A percentile compares a stretch with the other conserved stretches of the same genome.
phyloP scores from a whole-genome alignment of 257 asterid genomes.

The Mentha longifolia region DNA sequence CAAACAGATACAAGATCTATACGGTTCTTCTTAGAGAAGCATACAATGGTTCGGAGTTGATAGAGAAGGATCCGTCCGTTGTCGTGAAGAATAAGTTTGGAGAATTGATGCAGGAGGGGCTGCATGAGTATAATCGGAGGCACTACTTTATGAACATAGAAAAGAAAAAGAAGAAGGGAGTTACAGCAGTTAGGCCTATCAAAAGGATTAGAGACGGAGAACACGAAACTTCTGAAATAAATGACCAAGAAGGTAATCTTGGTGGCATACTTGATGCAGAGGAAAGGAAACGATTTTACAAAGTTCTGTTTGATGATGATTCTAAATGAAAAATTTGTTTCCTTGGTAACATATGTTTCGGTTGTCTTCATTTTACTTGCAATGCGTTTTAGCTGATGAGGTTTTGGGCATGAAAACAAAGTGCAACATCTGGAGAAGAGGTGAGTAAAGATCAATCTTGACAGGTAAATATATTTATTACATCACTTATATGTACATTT shows the following conservation, averaged over 20 bases:
- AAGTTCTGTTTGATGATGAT: conserved; percentile 69
- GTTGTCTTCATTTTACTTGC: not conserved
- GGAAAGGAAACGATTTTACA: conserved; percentile 82
- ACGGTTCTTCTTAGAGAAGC: conserved; percentile 87
- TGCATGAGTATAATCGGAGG: conserved; percentile 77
- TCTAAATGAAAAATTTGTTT: conserved; percentile 38
- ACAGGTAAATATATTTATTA: not conserved
- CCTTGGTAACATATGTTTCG: not conserved
- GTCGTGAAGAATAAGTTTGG: conserved; percentile 87
- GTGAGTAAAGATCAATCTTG: not conserved
- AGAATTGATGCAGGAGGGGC: conserved; percentile 88
- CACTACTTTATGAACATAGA: conserved; percentile 70
- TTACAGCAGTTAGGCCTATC: conserved; percentile 39
- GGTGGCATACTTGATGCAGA: conserved; percentile 90
- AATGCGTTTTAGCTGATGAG: not conserved
- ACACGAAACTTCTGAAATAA: conserved; percentile 36
- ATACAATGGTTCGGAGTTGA: conserved; percentile 64
- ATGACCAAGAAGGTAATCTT: conserved; percentile 57
- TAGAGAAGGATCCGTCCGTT: conserved; percentile 83
- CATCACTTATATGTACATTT: not conserved
- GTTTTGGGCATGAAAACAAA: no score
- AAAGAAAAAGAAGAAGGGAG: conserved; percentile 71
- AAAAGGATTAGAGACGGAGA: conserved; percentile 33
- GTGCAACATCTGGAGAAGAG: not conserved
- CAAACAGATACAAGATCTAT: conserved; percentile 70